Conservation (phyloP, 129 eudicot genomes). For the Erigeron canadensis region DNA sequence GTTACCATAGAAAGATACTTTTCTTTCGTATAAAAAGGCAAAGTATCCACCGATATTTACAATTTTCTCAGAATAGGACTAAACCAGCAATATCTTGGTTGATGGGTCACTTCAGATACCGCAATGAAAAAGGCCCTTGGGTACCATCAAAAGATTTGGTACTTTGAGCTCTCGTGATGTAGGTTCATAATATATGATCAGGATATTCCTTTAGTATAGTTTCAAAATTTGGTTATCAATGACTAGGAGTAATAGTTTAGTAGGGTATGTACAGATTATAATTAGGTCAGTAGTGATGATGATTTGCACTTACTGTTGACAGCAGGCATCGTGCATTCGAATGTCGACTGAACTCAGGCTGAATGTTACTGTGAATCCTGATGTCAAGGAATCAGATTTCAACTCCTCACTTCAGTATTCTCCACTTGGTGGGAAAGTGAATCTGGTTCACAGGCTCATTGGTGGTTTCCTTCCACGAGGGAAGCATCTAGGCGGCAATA, state of each 20-base stretch:
- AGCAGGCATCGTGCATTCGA: conserved; percentile 29
- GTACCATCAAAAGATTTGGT: not conserved
- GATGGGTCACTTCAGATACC: no score
- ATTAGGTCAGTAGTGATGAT: not conserved
- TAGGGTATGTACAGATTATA: conserved; percentile 2
- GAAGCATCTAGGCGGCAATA: conserved; percentile 26
- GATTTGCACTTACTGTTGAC: conserved; percentile 16
- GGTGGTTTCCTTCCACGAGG: conserved; percentile 50
- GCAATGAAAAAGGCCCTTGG: not conserved
- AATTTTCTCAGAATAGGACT: not conserved
- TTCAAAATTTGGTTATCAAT: not conserved
- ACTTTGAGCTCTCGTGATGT: not conserved
- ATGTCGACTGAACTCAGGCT: conserved; percentile 50
- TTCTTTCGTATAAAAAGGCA: not conserved
- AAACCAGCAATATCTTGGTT: not conserved
- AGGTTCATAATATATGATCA: not conserved
- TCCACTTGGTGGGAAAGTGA: conserved; percentile 39
- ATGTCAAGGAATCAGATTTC: conserved; percentile 42
- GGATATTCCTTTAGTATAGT: not conserved
- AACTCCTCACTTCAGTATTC: conserved; percentile 37
- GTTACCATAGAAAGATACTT: not conserved
- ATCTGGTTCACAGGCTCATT: conserved; percentile 43
- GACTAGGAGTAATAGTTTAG: not conserved
- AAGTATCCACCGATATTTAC: not conserved
- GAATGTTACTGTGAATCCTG: conserved; percentile 45